Conservation (phyloP, 345 rosid species). For the Salix udensis region DNA sequence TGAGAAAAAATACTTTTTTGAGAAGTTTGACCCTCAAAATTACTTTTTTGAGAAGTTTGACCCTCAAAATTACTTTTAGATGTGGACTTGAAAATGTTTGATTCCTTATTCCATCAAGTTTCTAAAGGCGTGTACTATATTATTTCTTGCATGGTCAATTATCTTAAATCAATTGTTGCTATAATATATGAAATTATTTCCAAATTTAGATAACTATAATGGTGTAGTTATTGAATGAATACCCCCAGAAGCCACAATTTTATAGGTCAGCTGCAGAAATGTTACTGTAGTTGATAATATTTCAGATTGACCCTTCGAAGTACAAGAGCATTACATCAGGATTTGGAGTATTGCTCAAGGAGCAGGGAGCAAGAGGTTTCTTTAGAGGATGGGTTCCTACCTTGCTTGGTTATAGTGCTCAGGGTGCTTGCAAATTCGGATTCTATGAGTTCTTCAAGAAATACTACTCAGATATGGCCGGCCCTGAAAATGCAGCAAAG, state of each 20-base stretch:
- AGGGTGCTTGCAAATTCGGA: slow-evolving; percentile 90
- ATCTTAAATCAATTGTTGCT: background rate
- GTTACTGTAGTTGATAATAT: slow-evolving; percentile 1
- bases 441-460: slow-evolving; percentile 89
- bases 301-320: slow-evolving; percentile 82
- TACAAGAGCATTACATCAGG: slow-evolving; percentile 77
- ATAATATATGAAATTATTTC: background rate
- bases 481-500: slow-evolving; percentile 80
- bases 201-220: background rate
- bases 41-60: no score
- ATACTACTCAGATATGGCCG: slow-evolving; percentile 87
- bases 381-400: slow-evolving; percentile 94
- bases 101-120: background rate
- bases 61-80: background rate
- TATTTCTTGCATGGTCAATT: background rate
- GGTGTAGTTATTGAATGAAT: background rate
- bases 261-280: background rate
- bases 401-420: slow-evolving; percentile 84
- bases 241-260: background rate
- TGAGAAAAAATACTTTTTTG: no score
- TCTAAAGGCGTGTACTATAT: background rate
- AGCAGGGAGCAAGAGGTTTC: slow-evolving; percentile 80
- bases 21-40: background rate
- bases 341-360: slow-evolving; percentile 69
- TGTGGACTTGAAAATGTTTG: background rate